Evolutionary conservation across 192 early-diverging fungal genomes (phyloP), one percentile per base, ranked within the genome.

Genomic region (Rhizoclosmatium sp.): DNA sequence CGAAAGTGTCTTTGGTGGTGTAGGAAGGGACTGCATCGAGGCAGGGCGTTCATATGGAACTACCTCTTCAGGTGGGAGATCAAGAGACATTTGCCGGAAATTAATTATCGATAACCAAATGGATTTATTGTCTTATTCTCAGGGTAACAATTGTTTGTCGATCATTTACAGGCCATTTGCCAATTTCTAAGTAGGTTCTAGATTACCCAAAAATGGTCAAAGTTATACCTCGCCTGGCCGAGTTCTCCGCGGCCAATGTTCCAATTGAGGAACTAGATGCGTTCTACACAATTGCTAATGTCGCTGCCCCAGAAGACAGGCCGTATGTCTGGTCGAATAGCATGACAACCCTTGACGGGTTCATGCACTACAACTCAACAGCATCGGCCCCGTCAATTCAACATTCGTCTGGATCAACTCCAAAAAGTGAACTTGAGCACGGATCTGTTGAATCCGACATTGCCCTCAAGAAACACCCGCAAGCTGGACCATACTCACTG

Each of bases 311-410:
- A n/a, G 47, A 16, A 39, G 47, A 81, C 16, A 47, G 71, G 23
- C 84, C 84, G 19, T 85, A 83, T 39, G 62, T 80, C 1, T 85
- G 84, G 84, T 75, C 77, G 47, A 83, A 85, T 54, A 65, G 74
- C 31, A 71, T 85, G 31, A 59, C 47, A 2, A 72, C 82, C 3
- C 65, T 82, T 14, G 84, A 85, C 56, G 82, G 82, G n/a, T 74
- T 84, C 61, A 68, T 83, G 49, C 58, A 75, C 58, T 84, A 83
- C 59, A 59, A 76, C 1, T 1, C 42, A 65, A 76, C 75, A 19
- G 2, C 44, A 1, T 31, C 31, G 31, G 31, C 31, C 0, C 0
- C 31, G 31, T 31, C 31, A 31, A 31, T 31, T 31, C 31, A 31
- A 31, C 31, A 31, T 31, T 31, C 31, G 31, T 31, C 31, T 0